Base-by-base conservation (phyloP, 257 asterid species). In the Lantana camara region DNA sequence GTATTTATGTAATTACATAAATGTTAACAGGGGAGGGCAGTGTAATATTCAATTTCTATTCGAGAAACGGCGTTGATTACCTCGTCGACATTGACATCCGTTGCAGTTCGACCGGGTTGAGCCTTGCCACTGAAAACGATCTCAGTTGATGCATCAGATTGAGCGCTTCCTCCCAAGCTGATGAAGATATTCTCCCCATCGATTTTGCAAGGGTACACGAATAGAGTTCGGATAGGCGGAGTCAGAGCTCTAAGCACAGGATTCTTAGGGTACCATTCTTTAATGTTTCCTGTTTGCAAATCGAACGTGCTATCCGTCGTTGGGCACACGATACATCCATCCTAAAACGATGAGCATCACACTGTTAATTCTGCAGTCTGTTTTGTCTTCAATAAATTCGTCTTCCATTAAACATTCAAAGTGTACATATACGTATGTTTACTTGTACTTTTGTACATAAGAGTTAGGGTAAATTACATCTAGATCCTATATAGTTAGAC, bases 41-140 rank as follows among this genome's bases (percentile, higher is more conserved):
- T 35, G 11, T 35, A 35, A 35, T 27, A 27, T 27, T n/a, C 4
- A 27, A 27, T 5, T 35, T 35, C 8, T 35, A 35, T 3, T 9
- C 7, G 7, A 4, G 23, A 14, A 63, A 21, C 17, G 30, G 1
- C 0, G 22, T 72, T n/a, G n/a, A n/a, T n/a, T 86, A 92, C 98
- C 97, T 92, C 97, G 7, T 92, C 97, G 24, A 92, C 95, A 59
- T 83, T 92, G 74, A 92, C 98, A 71, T 87, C 78, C 2, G 82
- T 46, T 65, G 98, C 89, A 12, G 97, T 92, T 12, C 82, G 9
- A 53, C 98, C 98, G 41, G 98, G 97, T 66, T 89, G 91, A 77
- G 97, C 97, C 77, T 85, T 93, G 68, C 98, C 97, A 47, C 98
- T 93, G 80, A 93, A 93, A 29, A 90, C 94, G 24, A 93, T 93